Conservation (phyloP, 1,139 yeast species). For the Sugiyamaella pinicola region DNA sequence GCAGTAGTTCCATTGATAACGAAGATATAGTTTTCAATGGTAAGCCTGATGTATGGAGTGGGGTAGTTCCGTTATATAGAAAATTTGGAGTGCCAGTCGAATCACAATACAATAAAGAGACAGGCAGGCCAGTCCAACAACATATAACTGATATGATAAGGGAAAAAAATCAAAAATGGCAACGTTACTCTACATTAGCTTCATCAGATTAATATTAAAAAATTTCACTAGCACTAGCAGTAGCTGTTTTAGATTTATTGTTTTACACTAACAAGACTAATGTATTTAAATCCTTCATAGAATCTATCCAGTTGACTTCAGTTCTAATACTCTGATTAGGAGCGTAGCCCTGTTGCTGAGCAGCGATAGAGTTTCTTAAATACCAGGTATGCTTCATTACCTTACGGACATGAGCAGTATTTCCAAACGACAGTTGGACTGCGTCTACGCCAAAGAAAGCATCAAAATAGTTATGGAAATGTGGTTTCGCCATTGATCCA, state of each 20-base stretch:
- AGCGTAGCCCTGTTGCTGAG: conserved; percentile 2
- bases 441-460: conserved; percentile 19
- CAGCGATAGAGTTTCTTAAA: conserved; percentile 15
- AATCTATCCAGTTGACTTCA: conserved; percentile 21
- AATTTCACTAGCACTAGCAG: background rate
- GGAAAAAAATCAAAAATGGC: background rate
- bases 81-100: too few species aligned
- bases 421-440: conserved; percentile 21
- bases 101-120: too few species aligned
- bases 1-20: too few species aligned
- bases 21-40: too few species aligned
- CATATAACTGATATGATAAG: conserved; percentile 4
- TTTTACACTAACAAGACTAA: conserved; percentile 21
- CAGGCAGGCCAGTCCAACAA: too few species aligned
- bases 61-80: too few species aligned
- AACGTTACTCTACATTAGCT: background rate
- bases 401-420: conserved; percentile 17
- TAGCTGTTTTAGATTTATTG: background rate
- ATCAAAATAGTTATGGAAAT: conserved; percentile 15
- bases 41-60: too few species aligned
- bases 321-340: background rate
- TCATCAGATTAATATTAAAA: conserved; percentile 3
- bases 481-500: conserved; percentile 22
- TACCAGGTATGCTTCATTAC: conserved; percentile 23
- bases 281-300: conserved; percentile 23